Conservation (phyloP, 257 asterid genomes). For the Ajuga chamaepitys region DNA sequence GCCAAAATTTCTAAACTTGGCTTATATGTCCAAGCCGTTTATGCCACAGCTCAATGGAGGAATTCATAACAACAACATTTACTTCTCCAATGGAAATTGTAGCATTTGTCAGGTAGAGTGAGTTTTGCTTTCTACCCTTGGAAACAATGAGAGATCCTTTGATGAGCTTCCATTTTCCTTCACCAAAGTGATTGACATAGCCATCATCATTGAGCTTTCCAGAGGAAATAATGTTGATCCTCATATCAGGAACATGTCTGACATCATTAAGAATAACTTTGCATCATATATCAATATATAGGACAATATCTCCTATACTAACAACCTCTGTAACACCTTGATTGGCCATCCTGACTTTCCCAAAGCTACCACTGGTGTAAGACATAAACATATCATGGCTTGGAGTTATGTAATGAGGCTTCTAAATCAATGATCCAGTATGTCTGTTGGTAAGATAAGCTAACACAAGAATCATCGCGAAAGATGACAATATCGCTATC, state of each 20-base stretch:
- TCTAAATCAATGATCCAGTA: background rate
- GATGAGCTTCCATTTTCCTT: background rate
- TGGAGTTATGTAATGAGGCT: background rate
- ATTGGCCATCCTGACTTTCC: too few species aligned
- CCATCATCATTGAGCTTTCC: background rate
- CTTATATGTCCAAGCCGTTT: background rate
- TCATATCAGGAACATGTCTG: background rate
- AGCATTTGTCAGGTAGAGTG: background rate
- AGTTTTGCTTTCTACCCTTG: background rate
- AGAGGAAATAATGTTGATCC: background rate
- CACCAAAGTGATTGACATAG: background rate
- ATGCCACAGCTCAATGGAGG: background rate
- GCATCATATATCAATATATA: too few species aligned
- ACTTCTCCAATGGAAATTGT: too few species aligned
- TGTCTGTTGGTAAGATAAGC: background rate
- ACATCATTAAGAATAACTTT: too few species aligned
- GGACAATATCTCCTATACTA: too few species aligned
- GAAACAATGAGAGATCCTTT: background rate
- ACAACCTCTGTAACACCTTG: too few species aligned
- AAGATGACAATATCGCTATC: background rate
- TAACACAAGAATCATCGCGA: background rate
- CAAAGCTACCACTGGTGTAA: too few species aligned
- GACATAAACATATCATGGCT: background rate
- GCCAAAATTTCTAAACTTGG: background rate
- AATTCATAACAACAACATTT: background rate